Conservation (phyloP, 2,329 filamentous ascomycete genomes). For the Gaeumannomyces tritici region DNA sequence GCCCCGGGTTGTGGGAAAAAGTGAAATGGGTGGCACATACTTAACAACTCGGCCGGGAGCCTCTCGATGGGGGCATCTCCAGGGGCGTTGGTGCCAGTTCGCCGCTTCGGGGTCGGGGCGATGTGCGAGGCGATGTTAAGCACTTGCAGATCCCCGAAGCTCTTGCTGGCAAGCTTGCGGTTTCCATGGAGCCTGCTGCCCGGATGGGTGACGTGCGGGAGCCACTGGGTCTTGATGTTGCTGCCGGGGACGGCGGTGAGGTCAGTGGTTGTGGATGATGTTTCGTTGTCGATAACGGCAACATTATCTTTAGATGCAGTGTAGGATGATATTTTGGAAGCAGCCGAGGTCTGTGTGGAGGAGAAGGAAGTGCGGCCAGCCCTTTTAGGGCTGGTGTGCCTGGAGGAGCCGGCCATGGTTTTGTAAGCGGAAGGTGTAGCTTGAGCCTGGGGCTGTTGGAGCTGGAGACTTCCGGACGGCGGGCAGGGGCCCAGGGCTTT, state of each 20-base stretch:
- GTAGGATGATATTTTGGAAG: constrained; percentile 53
- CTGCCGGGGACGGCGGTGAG: constrained; percentile 1
- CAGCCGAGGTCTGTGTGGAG: constrained; percentile 54
- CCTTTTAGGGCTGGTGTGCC: constrained; percentile 21
- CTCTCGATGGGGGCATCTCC: constrained; percentile 53
- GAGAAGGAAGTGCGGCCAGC: constrained; percentile 47
- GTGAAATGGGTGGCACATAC: constrained; percentile 46
- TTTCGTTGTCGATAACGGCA: constrained; percentile 40
- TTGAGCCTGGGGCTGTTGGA: not conserved
- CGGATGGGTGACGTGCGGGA: constrained; percentile 43
- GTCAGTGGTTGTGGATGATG: constrained; percentile 24
- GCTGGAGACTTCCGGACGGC: not conserved
- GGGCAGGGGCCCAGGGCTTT: not conserved
- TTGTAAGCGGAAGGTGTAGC: constrained; percentile 12
- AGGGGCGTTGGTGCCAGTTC: constrained; percentile 14
- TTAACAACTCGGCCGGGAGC: constrained; percentile 60
- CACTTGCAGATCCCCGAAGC: constrained; percentile 49
- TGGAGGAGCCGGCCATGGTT: constrained; percentile 13
- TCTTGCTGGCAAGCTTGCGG: constrained; percentile 50
- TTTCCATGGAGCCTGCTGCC: constrained; percentile 47
- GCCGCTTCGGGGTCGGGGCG: constrained; percentile 8
- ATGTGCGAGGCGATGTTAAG: constrained; percentile 44
- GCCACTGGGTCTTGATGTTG: constrained; percentile 35
- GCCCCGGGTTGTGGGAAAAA: too few species aligned
- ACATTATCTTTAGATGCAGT: constrained; percentile 34